A percentile compares a stretch with the other conserved stretches of the same genome.
phyloP scores from a whole-genome alignment of 2,329 filamentous ascomycete genomes.

The Sporothrix protearum region DNA sequence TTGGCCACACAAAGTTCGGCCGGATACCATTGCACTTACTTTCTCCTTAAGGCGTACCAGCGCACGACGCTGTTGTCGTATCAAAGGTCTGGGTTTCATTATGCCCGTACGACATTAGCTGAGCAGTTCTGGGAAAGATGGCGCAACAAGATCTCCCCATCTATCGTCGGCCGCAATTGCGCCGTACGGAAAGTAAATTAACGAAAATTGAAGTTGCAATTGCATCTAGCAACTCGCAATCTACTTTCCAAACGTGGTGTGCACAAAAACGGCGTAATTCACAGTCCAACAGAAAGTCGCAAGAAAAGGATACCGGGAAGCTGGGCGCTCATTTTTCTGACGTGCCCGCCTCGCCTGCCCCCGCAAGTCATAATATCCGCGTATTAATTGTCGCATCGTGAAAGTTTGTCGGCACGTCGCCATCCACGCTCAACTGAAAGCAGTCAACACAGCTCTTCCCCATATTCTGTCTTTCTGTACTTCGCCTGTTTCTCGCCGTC shows the following conservation, averaged over 20 bases:
- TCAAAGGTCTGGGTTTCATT: background rate
- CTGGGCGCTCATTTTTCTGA: background rate
- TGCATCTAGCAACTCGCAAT: background rate
- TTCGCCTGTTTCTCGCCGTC: no score
- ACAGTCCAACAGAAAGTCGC: background rate
- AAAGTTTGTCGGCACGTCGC: background rate
- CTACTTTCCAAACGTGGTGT: no score
- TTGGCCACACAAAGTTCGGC: background rate
- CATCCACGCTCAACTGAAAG: background rate
- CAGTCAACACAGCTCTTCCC: background rate
- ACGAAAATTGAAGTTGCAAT: background rate
- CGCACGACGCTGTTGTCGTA: background rate
- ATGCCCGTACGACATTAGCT: background rate
- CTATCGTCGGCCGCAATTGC: background rate
- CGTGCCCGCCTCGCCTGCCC: background rate
- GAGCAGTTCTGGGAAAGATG: background rate
- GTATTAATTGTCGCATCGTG: constrained; percentile 5
- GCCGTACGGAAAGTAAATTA: background rate
- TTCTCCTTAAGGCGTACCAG: background rate
- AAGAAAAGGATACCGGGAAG: background rate
- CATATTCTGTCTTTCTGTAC: background rate
- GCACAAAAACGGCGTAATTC: background rate
- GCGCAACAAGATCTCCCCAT: background rate
- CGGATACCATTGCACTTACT: background rate
- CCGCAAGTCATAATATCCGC: constrained; percentile 9